Percentiles rank a stretch among this genome's conserved stretches.
phyloP scores from a whole-genome alignment of 2,329 filamentous ascomycete genomes.

The Ceratocystis smalleyi region DNA sequence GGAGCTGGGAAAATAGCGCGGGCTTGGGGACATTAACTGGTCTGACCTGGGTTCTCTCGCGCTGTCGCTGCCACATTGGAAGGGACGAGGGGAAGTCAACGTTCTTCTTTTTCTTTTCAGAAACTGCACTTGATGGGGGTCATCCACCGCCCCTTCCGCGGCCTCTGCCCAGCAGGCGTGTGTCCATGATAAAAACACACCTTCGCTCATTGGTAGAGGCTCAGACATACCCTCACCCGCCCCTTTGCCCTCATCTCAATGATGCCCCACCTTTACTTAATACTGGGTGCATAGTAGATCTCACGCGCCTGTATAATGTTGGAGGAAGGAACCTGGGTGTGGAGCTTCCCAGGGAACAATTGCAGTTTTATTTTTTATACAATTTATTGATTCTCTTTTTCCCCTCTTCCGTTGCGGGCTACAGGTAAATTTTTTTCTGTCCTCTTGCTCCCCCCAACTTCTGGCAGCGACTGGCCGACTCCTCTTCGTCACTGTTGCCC shows the following conservation, averaged over 20 bases:
- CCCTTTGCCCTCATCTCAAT: constrained; percentile 3
- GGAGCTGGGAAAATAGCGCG: too few relatives aligned
- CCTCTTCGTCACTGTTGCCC: background rate
- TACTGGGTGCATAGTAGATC: background rate
- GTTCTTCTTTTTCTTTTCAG: background rate
- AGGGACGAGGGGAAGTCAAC: background rate
- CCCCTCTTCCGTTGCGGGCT: background rate
- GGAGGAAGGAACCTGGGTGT: background rate
- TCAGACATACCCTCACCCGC: background rate
- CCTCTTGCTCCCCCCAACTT: background rate
- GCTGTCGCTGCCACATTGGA: background rate
- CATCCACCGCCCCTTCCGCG: constrained; percentile 4
- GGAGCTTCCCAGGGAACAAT: background rate
- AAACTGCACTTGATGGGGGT: constrained; percentile 5
- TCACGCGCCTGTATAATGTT: background rate
- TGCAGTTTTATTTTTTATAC: background rate
- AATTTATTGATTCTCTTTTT: background rate
- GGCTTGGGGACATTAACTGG: too few relatives aligned
- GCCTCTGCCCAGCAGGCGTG: background rate
- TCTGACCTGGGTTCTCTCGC: background rate
- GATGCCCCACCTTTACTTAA: background rate
- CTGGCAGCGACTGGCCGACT: constrained; percentile 1
- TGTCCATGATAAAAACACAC: background rate
- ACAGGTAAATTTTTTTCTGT: background rate
- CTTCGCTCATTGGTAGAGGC: background rate